phyloP scores from a whole-genome alignment of 768 basidiomycete species.

The Lyophyllum shimeji region DNA sequence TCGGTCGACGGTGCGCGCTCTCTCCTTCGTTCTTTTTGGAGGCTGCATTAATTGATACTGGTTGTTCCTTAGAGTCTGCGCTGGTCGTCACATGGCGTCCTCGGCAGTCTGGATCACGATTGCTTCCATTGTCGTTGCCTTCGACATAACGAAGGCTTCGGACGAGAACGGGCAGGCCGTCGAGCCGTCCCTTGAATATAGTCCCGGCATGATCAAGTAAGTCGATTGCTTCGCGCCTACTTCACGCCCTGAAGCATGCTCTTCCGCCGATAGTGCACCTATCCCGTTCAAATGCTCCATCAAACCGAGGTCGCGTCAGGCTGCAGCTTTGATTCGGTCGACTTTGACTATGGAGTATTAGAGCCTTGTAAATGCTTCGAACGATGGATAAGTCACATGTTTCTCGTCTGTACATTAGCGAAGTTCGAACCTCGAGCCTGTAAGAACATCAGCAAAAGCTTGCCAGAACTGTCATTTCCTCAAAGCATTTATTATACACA shows the following conservation, averaged over 20 bases:
- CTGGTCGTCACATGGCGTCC: slow-evolving; percentile 33
- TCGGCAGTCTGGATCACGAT: slow-evolving; percentile 28
- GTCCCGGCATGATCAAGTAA: neutral
- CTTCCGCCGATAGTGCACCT: neutral
- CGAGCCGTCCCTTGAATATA: neutral
- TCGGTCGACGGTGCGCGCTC: slow-evolving; percentile 17
- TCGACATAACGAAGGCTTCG: neutral
- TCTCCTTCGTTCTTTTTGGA: neutral
- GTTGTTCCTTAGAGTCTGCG: slow-evolving; percentile 22
- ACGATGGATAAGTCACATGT: too few relatives aligned
- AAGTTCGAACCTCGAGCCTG: too few relatives aligned
- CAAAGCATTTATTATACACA: too few relatives aligned
- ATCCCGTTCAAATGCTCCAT: slow-evolving; percentile 8
- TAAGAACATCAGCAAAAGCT: too few relatives aligned
- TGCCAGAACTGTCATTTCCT: too few relatives aligned
- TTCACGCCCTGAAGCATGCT: neutral
- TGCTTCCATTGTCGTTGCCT: slow-evolving; percentile 18
- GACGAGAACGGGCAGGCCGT: neutral
- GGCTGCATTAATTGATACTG: too few relatives aligned
- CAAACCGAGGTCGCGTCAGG: slow-evolving; percentile 6
- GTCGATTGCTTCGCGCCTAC: neutral
- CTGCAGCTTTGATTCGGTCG: slow-evolving; percentile 4
- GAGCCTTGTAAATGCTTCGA: too few relatives aligned
- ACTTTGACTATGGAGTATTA: neutral
- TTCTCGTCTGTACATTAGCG: too few relatives aligned